Evolutionary conservation across 164 flowering plant species (phyloP), one percentile per base, ranked within the genome.

Genomic region (Dillenia suffruticosa): DNA sequence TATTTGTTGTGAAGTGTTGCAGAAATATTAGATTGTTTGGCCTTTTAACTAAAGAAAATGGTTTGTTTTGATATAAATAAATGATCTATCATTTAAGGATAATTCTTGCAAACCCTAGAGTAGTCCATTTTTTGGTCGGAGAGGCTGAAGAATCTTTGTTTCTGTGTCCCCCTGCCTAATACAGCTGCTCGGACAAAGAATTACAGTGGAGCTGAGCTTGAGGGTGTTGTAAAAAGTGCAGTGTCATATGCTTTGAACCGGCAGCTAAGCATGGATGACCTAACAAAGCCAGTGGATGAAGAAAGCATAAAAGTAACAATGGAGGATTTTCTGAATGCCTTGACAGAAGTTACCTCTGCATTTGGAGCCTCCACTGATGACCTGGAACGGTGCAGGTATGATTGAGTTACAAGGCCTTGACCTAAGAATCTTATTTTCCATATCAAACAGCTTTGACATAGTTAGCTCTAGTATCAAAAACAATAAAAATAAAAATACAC

Each of bases 221-320:
- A 91, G 82, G 99, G 99, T 72, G 96, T 94, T 64, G 97, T 88
- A 9, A 94, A 88, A 84, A 94, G 99, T 86, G 99, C 99, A 17
- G 97, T 88, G 17, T 91, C 99, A 54, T 91, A 56, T 85, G 99
- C 99, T 62, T 74, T 94, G 74, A 91, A 94, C 68, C 71, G 97
- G 63, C 96, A 91, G 69, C 65, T 91, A 51, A 89, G 83, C 71
- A 51, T 94, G 63, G 99, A 91, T 64, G 97, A 94, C 72, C 96
- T 94, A 63, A 91, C 96, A 19, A 91, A 91, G 76, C 84, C 87
- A 44, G 86, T 91, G 56, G 97, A 94, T 65, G 99, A 94, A 73
- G 99, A 91, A 66, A 91, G 75, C 64, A 91, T 94, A 44, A 94
- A 88, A 71, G 92, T 95, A 47, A 91, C 97, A 2, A 95, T 94